phyloP scores from a whole-genome alignment of 225 moss, liverwort and hornwort genomes.

The Neckera pumila region DNA sequence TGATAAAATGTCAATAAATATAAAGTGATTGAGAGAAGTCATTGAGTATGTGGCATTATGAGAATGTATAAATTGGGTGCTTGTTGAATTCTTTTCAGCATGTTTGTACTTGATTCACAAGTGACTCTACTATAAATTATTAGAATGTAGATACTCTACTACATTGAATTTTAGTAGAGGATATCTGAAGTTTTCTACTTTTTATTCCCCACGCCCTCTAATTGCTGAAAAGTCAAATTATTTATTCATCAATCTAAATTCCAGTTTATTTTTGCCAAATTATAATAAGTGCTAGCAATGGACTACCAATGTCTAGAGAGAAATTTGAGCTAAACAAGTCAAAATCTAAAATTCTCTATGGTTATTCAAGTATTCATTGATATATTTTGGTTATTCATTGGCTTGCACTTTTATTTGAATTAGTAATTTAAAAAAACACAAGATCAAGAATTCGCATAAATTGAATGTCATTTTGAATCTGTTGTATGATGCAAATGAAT shows the following conservation, averaged over 20 bases:
- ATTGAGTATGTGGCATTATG: not conserved
- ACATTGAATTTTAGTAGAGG: not conserved
- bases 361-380: not conserved
- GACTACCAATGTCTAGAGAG: rapidly evolving
- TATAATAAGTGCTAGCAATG: rapidly evolving
- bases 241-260: not conserved
- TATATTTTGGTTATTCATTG: not conserved
- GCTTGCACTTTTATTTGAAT: not conserved
- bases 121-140: not conserved
- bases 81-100: not conserved
- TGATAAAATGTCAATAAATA: not conserved
- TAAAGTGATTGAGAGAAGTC: not conserved
- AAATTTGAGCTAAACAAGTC: rapidly evolving
- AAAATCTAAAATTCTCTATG: not conserved
- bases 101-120: rapidly evolving
- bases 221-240: not conserved
- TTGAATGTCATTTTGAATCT: not conserved
- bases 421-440: rapidly evolving
- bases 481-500: not conserved
- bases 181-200: not conserved
- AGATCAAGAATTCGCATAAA: too few species aligned
- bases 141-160: not conserved
- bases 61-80: not conserved
- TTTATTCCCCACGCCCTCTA: rapidly evolving
- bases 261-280: not conserved